A percentile compares a stretch with the other conserved stretches of the same genome.
phyloP scores from a whole-genome alignment of 2,329 filamentous ascomycete genomes.

The Aspergillus ruber region DNA sequence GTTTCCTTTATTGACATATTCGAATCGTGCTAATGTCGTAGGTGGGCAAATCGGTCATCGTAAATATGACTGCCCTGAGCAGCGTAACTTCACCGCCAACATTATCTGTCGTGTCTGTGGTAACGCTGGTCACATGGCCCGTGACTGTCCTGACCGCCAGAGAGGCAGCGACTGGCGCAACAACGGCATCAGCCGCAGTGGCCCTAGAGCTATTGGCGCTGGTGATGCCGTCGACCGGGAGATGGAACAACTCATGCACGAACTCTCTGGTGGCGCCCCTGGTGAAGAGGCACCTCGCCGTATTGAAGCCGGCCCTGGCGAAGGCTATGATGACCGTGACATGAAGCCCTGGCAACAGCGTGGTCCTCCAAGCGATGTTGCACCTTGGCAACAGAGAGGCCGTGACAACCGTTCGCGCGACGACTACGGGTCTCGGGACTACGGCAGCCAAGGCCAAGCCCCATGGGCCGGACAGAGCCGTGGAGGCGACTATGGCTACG shows the following conservation, averaged over 20 bases:
- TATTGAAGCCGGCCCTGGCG: constrained; percentile 75
- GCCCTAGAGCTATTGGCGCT: constrained; percentile 61
- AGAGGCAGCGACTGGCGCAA: constrained; percentile 90
- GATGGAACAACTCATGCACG: constrained; percentile 98
- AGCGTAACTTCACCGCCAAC: constrained; percentile 97
- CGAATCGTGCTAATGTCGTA: constrained; percentile 21
- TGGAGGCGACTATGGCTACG: constrained; percentile 39
- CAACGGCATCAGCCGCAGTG: constrained; percentile 43
- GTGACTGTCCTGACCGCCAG: constrained; percentile 92
- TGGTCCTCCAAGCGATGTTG: constrained; percentile 67
- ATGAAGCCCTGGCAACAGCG: constrained; percentile 83
- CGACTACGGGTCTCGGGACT: constrained; percentile 38
- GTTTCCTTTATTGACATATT: constrained; percentile 15
- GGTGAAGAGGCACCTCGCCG: constrained; percentile 60
- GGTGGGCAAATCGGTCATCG: constrained; percentile 95
- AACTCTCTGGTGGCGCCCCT: constrained; percentile 70
- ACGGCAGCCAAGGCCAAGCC: constrained; percentile 25
- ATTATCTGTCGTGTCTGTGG: constrained; percentile 98
- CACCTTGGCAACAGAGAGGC: constrained; percentile 63
- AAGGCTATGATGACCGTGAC: constrained; percentile 46
- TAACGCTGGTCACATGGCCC: constrained; percentile 95
- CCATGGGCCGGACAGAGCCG: constrained; percentile 36
- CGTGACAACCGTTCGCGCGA: constrained; percentile 50
- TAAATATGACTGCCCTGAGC: constrained; percentile 97
- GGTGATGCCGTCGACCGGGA: constrained; percentile 87